Conservation (phyloP, 371 early-diverging fungal species). For the Rhizopus sp. region DNA sequence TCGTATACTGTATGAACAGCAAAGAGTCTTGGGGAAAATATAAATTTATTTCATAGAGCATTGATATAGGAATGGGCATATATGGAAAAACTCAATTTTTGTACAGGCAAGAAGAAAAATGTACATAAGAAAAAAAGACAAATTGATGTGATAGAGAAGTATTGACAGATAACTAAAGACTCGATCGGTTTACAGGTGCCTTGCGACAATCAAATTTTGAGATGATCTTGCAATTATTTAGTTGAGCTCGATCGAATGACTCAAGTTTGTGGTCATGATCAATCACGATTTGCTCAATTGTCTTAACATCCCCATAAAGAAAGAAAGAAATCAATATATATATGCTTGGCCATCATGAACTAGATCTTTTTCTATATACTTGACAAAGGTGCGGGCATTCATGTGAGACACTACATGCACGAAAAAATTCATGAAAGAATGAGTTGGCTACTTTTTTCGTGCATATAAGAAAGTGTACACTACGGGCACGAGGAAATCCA, state of each 20-base stretch:
- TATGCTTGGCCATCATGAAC: constrained; percentile 14
- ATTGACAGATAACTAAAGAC: constrained; percentile 11
- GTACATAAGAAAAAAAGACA: constrained; percentile 8
- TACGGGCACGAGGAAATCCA: too few relatives aligned
- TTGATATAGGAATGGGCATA: constrained; percentile 5
- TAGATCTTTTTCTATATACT: constrained; percentile 17
- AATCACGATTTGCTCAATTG: constrained; percentile 19
- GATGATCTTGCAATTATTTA: constrained; percentile 13
- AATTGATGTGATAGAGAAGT: constrained; percentile 9
- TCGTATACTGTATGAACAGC: constrained; percentile 5
- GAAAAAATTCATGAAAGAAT: too few relatives aligned
- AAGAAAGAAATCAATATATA: constrained; percentile 4
- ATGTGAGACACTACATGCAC: too few relatives aligned
- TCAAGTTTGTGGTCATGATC: constrained; percentile 18
- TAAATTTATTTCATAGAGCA: constrained; percentile 6
- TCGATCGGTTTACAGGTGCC: constrained; percentile 15
- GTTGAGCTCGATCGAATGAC: constrained; percentile 17
- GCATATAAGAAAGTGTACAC: too few relatives aligned
- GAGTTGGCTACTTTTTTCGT: too few relatives aligned
- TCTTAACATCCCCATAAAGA: constrained; percentile 16
- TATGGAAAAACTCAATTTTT: neutral
- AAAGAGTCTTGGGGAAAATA: constrained; percentile 6
- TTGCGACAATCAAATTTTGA: constrained; percentile 17
- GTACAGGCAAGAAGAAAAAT: constrained; percentile 6
- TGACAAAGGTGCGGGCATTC: constrained; percentile 4